Base-by-base conservation (phyloP, 1,139 yeast species). In the Blastobotrys buckinghamii region DNA sequence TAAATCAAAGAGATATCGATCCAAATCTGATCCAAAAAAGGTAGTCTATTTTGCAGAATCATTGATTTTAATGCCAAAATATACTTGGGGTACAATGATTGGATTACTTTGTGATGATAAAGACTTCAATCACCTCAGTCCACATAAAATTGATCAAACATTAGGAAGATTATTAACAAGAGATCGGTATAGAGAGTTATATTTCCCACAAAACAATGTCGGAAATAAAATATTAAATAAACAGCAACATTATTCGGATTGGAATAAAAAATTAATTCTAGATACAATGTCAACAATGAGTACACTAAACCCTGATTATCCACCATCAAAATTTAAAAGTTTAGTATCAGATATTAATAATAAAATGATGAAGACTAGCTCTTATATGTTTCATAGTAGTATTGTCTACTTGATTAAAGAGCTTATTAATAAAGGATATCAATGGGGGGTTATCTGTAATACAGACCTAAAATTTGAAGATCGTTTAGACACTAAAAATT, bases 381-480 rank as follows among this genome's bases (percentile, higher is more conserved):
- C 29, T 6, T 49, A 39, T 36, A 19, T 49, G 35, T 19, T 49
- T 22, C 35, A 45, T 42, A n/a, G 45, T 39, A 13, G 39, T n/a
- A 20, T 39, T 26, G 7, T 43, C 19, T 37, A 42, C 17, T 29
- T 49, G 19, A 42, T 45, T 2, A 30, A 35, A 12, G 45, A 39
- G 5, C 34, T 49, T 9, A 42, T 39, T 27, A 40, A 42, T n/a
- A 38, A 32, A 17, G 32, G 32, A 10, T 53, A 63, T 9, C 56
- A 50, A 7, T 62, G 65, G 61, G 68, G 68, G 0, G 51, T 65
- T 15, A 51, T 65, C 7, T 60, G 67, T 9, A 64, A 65, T 50
- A 52, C 54, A 15, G 61, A 62, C 7, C 64, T 60, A 2, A 45
- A 48, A 36, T 53, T 58, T 27, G 26, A 38, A 1, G 38, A 42